These are phyloP conservation scores for Chaetomium sp. DNA, from an alignment of 2,329 filamentous ascomycete species.

Conservation along the genomic window DNA sequence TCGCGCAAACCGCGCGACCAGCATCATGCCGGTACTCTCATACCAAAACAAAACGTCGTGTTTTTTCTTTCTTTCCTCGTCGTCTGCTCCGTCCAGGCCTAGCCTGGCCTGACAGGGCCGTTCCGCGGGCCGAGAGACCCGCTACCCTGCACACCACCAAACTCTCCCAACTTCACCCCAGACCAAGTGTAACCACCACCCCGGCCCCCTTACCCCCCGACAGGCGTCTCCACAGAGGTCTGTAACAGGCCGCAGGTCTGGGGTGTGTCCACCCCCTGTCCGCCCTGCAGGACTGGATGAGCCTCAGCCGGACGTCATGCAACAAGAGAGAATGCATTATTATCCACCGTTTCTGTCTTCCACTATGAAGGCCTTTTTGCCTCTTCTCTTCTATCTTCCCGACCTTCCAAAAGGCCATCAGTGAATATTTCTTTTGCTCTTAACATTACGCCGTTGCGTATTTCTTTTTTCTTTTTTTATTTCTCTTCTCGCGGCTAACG, in stretches of 20 bases:
- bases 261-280: conserved; percentile 29
- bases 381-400: conserved; percentile 24
- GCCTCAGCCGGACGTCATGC: conserved; percentile 30
- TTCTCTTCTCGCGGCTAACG: conserved; percentile 37
- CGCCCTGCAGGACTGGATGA: conserved; percentile 28
- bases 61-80: neutral
- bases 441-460: conserved; percentile 27
- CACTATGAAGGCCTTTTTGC: conserved; percentile 22
- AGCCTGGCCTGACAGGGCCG: neutral
- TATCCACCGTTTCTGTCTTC: conserved; percentile 31
- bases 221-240: conserved; percentile 24
- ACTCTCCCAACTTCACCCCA: neutral
- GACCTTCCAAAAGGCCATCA: conserved; percentile 23
- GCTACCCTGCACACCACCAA: conserved; percentile 7
- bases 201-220: conserved; percentile 22
- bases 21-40: neutral
- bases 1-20: neutral
- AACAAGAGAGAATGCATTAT: conserved; percentile 30
- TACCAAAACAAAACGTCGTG: neutral
- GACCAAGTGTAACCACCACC: conserved; percentile 16
- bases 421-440: conserved; percentile 20
- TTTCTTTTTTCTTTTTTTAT: conserved; percentile 29
- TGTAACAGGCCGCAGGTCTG: conserved; percentile 38
- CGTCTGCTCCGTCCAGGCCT: neutral
- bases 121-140: neutral